Evolutionary conservation across 2,329 filamentous ascomycete species (phyloP), one percentile per base, ranked within the genome.

Genomic region (Allantophomopsis lycopodina): DNA sequence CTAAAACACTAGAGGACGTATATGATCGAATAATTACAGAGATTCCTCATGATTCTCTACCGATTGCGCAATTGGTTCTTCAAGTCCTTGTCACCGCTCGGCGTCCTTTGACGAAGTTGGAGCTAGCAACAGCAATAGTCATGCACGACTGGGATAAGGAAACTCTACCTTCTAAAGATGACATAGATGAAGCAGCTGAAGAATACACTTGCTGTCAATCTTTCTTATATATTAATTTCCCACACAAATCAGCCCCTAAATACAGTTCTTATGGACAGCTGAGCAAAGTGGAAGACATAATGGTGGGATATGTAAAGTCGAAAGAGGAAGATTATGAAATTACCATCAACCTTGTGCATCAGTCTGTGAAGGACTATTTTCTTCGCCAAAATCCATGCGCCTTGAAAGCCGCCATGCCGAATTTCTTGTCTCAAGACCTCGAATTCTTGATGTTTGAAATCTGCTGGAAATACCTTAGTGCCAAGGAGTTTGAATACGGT

Each of bases 341-440:
- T 7, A 34, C 17, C 15, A 16, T 41, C 15, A 32, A 38, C 31
- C 35, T 38, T n/a, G 32, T 41, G 10, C 40, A 41, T 16, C 40
- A 41, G 16, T 38, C 35, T 5, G 40, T 31, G 5, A 38, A 38
- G 13, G 40, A 41, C 20, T 41, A 36, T 36, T 12, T 36, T 35
- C 18, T 38, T 38, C 3, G 17, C n/a, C 18, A 20, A 20, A 38
- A 31, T 15, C 7, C 10, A 13, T 7, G 4, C 18, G 18, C 18
- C 18, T 7, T 20, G 7, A 20, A 20, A 20, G 18, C 18, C 18
- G 5, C 15, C 15, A 3, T 35, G 45, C 3, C 14, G 5, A 11
- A 11, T 4, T n/a, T 13, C 34, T 16, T 20, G 12, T 20, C 34
- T n/a, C 4, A 13, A 4, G 4, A 36, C 16, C 34, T 36, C 18